phyloP scores from a whole-genome alignment of 768 basidiomycete genomes.

The Termitomyces sp. region DNA sequence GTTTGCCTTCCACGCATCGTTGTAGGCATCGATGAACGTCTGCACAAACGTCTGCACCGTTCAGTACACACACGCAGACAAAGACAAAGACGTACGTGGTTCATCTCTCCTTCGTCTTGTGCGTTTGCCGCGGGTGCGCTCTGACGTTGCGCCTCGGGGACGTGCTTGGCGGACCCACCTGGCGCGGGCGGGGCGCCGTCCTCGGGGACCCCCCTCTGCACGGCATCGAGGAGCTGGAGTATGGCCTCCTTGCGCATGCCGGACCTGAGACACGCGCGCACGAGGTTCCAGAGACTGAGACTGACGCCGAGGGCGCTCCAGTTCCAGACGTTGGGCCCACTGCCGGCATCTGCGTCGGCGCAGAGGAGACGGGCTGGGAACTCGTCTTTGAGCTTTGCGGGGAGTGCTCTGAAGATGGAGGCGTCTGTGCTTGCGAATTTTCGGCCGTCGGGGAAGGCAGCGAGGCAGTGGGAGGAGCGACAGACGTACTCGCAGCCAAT shows the following conservation, averaged over 20 bases:
- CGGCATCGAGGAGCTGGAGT: slow-evolving; percentile 48
- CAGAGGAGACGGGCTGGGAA: slow-evolving; percentile 63
- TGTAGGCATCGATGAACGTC: slow-evolving; percentile 47
- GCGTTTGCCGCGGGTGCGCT: not conserved
- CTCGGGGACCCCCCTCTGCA: slow-evolving; percentile 49
- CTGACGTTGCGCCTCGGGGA: not conserved
- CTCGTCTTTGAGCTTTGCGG: slow-evolving; percentile 62
- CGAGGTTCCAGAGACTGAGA: slow-evolving; percentile 67
- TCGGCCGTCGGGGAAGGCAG: slow-evolving; percentile 45
- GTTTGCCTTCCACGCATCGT: slow-evolving; percentile 60
- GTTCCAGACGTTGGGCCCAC: slow-evolving; percentile 60
- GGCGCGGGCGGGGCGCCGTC: slow-evolving; percentile 16
- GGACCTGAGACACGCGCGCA: slow-evolving; percentile 47
- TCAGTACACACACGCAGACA: not conserved
- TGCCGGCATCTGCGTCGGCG: slow-evolving; percentile 51
- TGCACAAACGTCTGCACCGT: slow-evolving; percentile 18
- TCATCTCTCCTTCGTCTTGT: not conserved
- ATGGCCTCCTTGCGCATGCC: slow-evolving; percentile 62
- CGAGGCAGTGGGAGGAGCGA: slow-evolving; percentile 40
- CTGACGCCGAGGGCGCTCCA: slow-evolving; percentile 76
- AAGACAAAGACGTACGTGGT: not conserved
- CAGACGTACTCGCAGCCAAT: slow-evolving; percentile 83
- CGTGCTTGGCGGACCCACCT: not conserved
- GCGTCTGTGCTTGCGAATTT: slow-evolving; percentile 69
- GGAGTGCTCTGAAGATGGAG: slow-evolving; percentile 65